Evolutionary conservation across 345 rosid species (phyloP).

Genomic region (Brassica rapa): DNA sequence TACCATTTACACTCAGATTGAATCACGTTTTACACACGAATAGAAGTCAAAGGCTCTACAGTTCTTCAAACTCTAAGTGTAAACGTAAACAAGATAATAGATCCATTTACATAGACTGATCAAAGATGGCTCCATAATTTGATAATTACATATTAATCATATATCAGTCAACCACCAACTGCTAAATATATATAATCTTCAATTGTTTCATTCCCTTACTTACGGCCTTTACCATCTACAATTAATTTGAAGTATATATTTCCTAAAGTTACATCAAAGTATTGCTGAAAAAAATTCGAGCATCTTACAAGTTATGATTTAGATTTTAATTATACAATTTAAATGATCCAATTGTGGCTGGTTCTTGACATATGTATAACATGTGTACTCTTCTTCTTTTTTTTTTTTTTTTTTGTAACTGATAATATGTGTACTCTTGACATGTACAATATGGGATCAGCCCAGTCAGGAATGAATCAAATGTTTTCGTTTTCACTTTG

Average conservation of each 20-base stretch:
- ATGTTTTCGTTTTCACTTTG: neutral
- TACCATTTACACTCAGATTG: constrained; percentile 6
- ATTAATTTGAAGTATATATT: neutral
- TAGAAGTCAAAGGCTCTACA: constrained; percentile 11
- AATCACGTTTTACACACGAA: neutral
- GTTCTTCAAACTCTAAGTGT: constrained; percentile 8
- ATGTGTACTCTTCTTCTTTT: neutral
- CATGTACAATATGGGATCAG: neutral
- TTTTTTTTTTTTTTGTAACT: too few species aligned
- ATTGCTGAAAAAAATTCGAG: neutral
- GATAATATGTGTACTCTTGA: neutral
- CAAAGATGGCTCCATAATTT: constrained; percentile 9
- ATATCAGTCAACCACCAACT: constrained; percentile 26
- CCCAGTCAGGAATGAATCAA: neutral
- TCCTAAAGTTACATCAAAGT: neutral
- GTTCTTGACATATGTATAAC: neutral
- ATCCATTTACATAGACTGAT: constrained; percentile 1
- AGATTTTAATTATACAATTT: neutral
- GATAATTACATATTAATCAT: neutral
- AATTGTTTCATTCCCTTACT: neutral
- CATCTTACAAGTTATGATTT: neutral
- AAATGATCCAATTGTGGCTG: neutral
- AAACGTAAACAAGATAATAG: neutral
- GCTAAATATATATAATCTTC: neutral
- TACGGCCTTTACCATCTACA: neutral